Base-by-base conservation (phyloP, 805 yeast species). In the Myxozyma monticola region DNA sequence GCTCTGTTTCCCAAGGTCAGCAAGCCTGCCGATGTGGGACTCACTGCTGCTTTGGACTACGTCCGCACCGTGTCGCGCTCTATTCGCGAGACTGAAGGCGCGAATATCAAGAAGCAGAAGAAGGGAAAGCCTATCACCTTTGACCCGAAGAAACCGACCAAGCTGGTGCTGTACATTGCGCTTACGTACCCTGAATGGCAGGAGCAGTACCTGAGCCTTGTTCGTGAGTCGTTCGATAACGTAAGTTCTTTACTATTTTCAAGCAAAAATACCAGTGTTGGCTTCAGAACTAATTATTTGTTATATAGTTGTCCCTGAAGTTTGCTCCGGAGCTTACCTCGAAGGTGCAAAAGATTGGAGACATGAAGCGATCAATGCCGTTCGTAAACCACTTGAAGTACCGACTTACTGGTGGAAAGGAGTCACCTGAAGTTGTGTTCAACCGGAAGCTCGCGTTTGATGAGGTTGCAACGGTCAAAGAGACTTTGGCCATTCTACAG, bases 321-420 rank as follows among this genome's bases (percentile, higher is more conserved):
- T 65, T 69, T 61, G 56, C 68, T 24, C 67, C 67, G 9, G 72
- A 67, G 18, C 62, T 71, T 61, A 69, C 70, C 60, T 63, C 65
- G 54, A 61, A 64, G 46, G 75, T 71, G 24, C 63, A 68, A 43
- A 64, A 69, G 53, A 59, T 70, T 10, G 76, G 75, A 14, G 98
- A 93, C 64, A 87, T 90, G 86, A 93, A 93, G 79, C 84, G 95
- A 62, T 97, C 96, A 53, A 93, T 93, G 98, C 98, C 98, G 52
- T 91, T 90, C 69, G 89, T 93, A 55, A 83, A 91, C 58, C 74
- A 80, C 61, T 75, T 93, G 69, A 90, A 93, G 71, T 87, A 84
- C 66, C 82, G 95, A 73, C 76, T 93, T 60, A 71, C 76, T 34
- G 68, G 68, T 8, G 64, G 61, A 46, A 71, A 70, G 45, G 95